Evolutionary conservation across 805 yeast genomes (phyloP).

Genomic region (Saccharomycopsis synnaedendra): DNA sequence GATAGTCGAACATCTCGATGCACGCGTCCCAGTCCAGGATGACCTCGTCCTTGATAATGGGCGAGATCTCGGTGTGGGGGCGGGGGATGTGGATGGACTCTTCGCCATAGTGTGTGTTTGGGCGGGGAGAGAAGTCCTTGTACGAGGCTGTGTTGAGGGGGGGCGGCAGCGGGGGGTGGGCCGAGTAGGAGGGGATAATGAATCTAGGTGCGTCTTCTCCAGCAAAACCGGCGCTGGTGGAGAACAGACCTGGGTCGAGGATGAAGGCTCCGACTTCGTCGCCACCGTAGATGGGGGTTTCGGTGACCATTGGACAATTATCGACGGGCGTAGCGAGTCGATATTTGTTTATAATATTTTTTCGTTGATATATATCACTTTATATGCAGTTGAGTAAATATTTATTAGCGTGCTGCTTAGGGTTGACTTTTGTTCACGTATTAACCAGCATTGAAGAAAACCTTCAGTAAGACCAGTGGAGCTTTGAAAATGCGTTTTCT

Average conservation of each 20-base stretch:
- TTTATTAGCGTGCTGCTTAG: too few species aligned
- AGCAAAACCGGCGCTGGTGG: slow-evolving; percentile 81
- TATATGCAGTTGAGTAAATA: too few species aligned
- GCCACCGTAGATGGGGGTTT: slow-evolving; percentile 32
- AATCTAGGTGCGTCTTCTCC: slow-evolving; percentile 80
- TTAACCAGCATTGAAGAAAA: too few species aligned
- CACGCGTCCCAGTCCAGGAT: slow-evolving; percentile 85
- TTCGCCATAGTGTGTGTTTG: slow-evolving; percentile 26
- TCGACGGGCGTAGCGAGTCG: too few species aligned
- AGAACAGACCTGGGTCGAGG: slow-evolving; percentile 79
- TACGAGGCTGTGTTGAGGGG: neutral
- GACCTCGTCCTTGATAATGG: slow-evolving; percentile 48
- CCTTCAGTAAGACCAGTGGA: too few species aligned
- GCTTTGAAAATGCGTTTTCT: too few species aligned
- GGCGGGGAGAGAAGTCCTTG: slow-evolving; percentile 13
- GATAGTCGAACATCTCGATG: slow-evolving; percentile 56
- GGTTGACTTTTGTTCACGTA: too few species aligned
- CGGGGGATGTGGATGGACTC: slow-evolving; percentile 41
- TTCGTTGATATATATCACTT: too few species aligned
- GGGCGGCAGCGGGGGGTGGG: too few species aligned
- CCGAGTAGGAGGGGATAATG: slow-evolving; percentile 55
- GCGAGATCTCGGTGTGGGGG: slow-evolving; percentile 38
- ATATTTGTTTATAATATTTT: too few species aligned
- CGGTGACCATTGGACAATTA: neutral
- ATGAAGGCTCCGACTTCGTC: slow-evolving; percentile 87